Evolutionary conservation across 2,329 filamentous ascomycete genomes (phyloP), one percentile per base, ranked within the genome.

Genomic region (Emericellopsis cladophorae): DNA sequence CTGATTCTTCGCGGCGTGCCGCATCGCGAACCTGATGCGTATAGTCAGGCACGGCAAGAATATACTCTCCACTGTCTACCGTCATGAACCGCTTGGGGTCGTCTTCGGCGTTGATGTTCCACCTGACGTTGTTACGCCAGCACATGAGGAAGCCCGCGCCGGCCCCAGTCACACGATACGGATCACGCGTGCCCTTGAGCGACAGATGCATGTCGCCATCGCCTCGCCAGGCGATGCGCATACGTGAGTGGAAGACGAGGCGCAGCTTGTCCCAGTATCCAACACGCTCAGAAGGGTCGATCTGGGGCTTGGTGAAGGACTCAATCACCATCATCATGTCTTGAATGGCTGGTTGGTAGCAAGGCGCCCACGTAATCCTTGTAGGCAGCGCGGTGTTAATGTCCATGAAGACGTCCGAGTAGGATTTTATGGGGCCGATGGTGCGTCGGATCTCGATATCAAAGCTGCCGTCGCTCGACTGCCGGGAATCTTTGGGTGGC

Each of bases 281-380:
- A 37, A 94, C 87, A 42, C 84, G 75, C 48, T 98, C 93, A 0
- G 92, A 96, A 1, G 85, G 83, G 57, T 98, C 93, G 23, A 95
- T 71, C 47, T 90, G 89, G 7, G 90, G 87, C 56, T 98, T 98
- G 1, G 90, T 95, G 57, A 98, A 96, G 3, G 85, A 90, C 61
- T 98, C 92, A 45, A 98, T 84, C 22, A 89, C 89, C 75, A 96
- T 95, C 92, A 98, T 98, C 84, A 96, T 95, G 55, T 98, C 93
- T 58, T 98, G 92, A 38, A 98, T 90, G 2, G 90, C 90, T 23
- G 93, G 92, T 54, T 98, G 93, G 54, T 96, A 98, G 2, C 89
- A 95, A 36, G 92, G 89, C 7, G 89, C 89, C 93, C 92, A 98
- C 0, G 90, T 95, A 40, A 98, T 90, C 36, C 85, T 79, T 1